These are phyloP conservation scores for Punica granatum DNA, from an alignment of 345 rosid species.

Conservation along the genomic window DNA sequence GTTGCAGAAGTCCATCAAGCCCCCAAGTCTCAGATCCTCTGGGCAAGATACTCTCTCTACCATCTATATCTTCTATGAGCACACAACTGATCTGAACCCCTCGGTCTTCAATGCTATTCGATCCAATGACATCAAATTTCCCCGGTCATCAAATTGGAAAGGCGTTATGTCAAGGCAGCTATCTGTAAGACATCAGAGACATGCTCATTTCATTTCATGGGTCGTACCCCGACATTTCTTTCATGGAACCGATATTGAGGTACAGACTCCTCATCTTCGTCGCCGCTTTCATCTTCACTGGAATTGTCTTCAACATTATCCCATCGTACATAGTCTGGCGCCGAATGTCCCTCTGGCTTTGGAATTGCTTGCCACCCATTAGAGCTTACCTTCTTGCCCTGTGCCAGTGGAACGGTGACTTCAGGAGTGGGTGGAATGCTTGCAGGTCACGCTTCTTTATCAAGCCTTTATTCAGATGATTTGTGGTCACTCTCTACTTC, in stretches of 20 bases:
- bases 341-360: constrained; percentile 91
- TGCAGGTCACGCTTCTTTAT: constrained; percentile 16
- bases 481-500: neutral
- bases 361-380: constrained; percentile 91
- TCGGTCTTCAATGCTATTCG: neutral
- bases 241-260: constrained; percentile 82
- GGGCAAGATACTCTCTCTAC: neutral
- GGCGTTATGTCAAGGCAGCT: neutral
- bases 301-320: constrained; percentile 70
- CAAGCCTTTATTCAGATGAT: constrained; percentile 8
- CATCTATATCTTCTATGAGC: neutral
- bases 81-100: neutral
- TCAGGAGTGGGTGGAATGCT: constrained; percentile 6
- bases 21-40: neutral
- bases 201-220: constrained; percentile 48
- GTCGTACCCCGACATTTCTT: constrained; percentile 63
- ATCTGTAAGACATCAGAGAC: neutral
- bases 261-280: constrained; percentile 43
- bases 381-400: constrained; percentile 27
- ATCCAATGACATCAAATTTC: neutral
- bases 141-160: neutral
- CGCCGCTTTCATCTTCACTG: constrained; percentile 68
- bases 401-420: constrained; percentile 21
- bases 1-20: neutral
- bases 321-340: constrained; percentile 86